Conservation (phyloP, 805 yeast species). For the Candida incommunis region DNA sequence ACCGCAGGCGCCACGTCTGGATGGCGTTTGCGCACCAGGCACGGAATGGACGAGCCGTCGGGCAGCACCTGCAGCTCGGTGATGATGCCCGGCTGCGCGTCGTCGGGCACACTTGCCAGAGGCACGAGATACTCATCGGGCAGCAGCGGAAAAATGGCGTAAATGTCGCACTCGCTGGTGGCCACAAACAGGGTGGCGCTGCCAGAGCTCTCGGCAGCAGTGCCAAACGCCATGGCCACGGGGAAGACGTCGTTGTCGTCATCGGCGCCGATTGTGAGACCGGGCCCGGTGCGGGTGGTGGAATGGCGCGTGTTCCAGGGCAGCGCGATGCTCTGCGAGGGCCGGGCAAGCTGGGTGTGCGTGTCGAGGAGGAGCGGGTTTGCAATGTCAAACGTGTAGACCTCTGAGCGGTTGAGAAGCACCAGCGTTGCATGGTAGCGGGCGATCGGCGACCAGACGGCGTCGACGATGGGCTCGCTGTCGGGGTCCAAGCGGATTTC, state of each 20-base stretch:
- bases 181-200: constrained; percentile 39
- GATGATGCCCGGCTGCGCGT: constrained; percentile 19
- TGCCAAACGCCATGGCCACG: constrained; percentile 30
- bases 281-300: constrained; percentile 3
- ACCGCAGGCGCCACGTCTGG: constrained; percentile 3
- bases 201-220: constrained; percentile 24
- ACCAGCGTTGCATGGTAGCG: constrained; percentile 30
- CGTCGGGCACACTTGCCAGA: background rate
- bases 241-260: constrained; percentile 7
- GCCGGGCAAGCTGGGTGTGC: constrained; percentile 12
- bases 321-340: constrained; percentile 1
- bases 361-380: constrained; percentile 20
- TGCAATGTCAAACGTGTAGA: constrained; percentile 16
- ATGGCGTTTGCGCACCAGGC: constrained; percentile 8
- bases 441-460: constrained; percentile 33
- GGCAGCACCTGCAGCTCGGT: constrained; percentile 19
- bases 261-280: background rate
- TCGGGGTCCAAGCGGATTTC: background rate
- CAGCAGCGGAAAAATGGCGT: constrained; percentile 47
- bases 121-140: constrained; percentile 25
- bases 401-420: constrained; percentile 23
- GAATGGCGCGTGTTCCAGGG: constrained; percentile 4
- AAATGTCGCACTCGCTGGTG: constrained; percentile 44
- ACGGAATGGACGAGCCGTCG: constrained; percentile 23
- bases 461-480: constrained; percentile 19